These are phyloP conservation scores for Tephrocybe sp. DNA, from an alignment of 768 basidiomycete genomes.

Conservation along the genomic window DNA sequence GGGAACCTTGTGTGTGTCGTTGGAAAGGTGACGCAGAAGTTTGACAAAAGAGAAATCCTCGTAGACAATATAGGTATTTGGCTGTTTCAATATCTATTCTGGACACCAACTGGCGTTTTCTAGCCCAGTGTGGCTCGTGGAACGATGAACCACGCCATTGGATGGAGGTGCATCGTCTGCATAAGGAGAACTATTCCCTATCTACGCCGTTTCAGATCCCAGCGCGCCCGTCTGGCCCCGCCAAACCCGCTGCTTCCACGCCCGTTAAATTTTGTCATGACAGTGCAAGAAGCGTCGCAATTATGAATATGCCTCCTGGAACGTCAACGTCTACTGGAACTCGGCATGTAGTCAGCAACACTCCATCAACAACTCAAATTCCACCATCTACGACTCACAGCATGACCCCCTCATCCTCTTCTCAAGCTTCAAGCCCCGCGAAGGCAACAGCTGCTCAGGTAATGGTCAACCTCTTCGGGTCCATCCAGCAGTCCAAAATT, in stretches of 20 bases:
- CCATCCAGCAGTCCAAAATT: too few species aligned
- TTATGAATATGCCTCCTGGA: background rate
- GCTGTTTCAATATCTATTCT: too few species aligned
- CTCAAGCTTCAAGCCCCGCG: conserved; percentile 27
- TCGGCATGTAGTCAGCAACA: too few species aligned
- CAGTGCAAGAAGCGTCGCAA: too few species aligned
- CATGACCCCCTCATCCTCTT: conserved; percentile 11
- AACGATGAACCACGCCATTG: conserved; percentile 66
- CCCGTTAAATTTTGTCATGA: background rate
- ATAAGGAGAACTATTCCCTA: conserved; percentile 49
- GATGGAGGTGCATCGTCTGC: conserved; percentile 49
- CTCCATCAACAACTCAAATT: conserved; percentile 6
- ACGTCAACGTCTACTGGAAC: background rate
- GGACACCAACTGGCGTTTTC: too few species aligned
- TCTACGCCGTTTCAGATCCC: conserved; percentile 54
- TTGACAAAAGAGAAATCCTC: conserved; percentile 44
- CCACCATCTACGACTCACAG: conserved; percentile 18
- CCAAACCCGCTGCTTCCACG: background rate
- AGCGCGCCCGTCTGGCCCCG: conserved; percentile 9
- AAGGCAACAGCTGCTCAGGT: conserved; percentile 18
- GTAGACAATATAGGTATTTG: conserved; percentile 52
- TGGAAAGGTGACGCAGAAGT: conserved; percentile 43
- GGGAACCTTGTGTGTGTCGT: conserved; percentile 47
- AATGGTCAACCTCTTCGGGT: background rate
- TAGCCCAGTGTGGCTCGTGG: conserved; percentile 45